These are phyloP conservation scores for Zasmidium angulare DNA, from an alignment of 2,329 filamentous ascomycete species.

Conservation along the genomic window DNA sequence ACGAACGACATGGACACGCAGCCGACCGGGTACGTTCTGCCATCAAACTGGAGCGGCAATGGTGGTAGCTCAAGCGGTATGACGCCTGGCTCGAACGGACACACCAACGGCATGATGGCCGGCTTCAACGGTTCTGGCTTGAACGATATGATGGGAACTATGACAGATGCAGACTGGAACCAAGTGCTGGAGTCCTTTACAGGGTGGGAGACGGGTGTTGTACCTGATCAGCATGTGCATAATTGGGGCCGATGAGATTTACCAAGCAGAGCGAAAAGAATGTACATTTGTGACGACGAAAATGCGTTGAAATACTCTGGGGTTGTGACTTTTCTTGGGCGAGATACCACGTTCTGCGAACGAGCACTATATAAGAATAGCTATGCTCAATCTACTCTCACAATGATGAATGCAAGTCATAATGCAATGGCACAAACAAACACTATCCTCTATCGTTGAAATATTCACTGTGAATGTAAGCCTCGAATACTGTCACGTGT, in stretches of 20 bases:
- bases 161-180: slow-evolving; percentile 34
- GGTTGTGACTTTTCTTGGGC: background rate
- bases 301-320: no score
- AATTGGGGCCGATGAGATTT: no score
- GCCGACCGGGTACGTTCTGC: slow-evolving; percentile 23
- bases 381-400: slow-evolving; percentile 1
- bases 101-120: slow-evolving; percentile 16
- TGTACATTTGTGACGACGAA: background rate
- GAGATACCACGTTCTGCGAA: background rate
- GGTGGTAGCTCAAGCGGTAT: background rate
- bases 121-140: slow-evolving; percentile 11
- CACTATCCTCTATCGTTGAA: no score
- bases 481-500: no score
- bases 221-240: slow-evolving; percentile 8
- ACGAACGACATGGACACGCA: slow-evolving; percentile 11
- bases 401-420: background rate
- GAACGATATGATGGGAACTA: slow-evolving; percentile 28
- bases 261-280: no score
- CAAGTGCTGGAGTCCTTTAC: slow-evolving; percentile 29
- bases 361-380: background rate
- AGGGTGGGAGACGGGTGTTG: slow-evolving; percentile 22
- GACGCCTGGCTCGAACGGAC: slow-evolving; percentile 15
- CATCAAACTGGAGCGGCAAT: slow-evolving; percentile 17
- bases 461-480: no score
- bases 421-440: no score